These are phyloP conservation scores for Ramicandelaber brevisporus DNA, from an alignment of 192 early-diverging fungal genomes.

Conservation along the genomic window DNA sequence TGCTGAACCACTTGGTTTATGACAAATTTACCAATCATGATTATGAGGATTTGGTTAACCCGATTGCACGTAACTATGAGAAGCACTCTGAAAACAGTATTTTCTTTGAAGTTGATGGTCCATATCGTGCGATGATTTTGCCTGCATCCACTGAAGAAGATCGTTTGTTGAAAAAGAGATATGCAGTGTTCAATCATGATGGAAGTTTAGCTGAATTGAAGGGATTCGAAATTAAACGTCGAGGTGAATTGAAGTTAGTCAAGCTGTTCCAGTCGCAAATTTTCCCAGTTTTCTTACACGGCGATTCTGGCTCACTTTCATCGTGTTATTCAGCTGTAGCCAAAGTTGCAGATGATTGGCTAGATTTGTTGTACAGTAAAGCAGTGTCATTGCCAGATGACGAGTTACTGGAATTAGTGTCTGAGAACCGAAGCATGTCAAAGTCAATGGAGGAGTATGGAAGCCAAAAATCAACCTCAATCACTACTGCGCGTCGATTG, in stretches of 20 bases:
- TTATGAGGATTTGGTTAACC: conserved; percentile 59
- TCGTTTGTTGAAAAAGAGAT: conserved; percentile 91
- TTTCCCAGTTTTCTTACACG: conserved; percentile 83
- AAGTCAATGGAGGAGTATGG: conserved; percentile 88
- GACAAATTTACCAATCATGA: conserved; percentile 93
- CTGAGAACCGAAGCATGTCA: conserved; percentile 92
- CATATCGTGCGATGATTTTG: conserved; percentile 94
- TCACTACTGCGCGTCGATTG: conserved; percentile 79
- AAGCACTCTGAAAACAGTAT: conserved; percentile 79
- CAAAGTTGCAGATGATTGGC: conserved; percentile 73
- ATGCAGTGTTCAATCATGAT: conserved; percentile 92
- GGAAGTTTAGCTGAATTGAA: conserved; percentile 89
- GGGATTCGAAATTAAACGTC: conserved; percentile 95
- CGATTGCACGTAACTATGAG: conserved; percentile 27
- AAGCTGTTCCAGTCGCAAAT: conserved; percentile 92
- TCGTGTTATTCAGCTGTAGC: conserved; percentile 83
- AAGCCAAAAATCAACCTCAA: conserved; percentile 75
- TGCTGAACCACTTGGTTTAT: conserved; percentile 93
- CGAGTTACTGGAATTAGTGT: conserved; percentile 88
- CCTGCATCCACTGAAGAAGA: conserved; percentile 87
- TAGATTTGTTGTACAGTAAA: conserved; percentile 75
- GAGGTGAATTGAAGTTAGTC: conserved; percentile 94
- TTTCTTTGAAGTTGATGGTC: conserved; percentile 97
- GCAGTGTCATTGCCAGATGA: conserved; percentile 54
- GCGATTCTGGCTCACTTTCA: conserved; percentile 43